Evolutionary conservation across 306 rosid species (phyloP).

Genomic region (Trifolium fragiferum): DNA sequence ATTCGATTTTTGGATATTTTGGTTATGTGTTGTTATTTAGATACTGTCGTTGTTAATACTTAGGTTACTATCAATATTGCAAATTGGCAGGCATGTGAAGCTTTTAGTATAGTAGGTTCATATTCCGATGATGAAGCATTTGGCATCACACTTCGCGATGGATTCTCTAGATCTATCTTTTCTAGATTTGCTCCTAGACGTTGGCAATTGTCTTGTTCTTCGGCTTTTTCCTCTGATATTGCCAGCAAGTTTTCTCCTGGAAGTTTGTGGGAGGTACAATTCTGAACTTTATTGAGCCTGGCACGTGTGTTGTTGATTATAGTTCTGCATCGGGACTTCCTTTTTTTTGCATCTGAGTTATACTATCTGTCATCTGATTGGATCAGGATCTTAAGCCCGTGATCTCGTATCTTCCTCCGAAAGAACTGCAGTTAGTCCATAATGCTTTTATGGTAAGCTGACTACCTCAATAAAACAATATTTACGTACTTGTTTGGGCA

Average conservation of each 20-base stretch:
- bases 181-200: constrained; percentile 56
- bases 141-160: constrained; percentile 53
- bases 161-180: constrained; percentile 55
- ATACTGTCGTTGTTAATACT: constrained; percentile 23
- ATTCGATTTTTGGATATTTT: constrained; percentile 17
- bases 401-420: constrained; percentile 78
- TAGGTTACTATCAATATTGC: constrained; percentile 39
- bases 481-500: constrained; percentile 38
- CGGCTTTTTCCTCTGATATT: constrained; percentile 56
- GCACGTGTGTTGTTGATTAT: constrained; percentile 41
- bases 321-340: constrained; percentile 26
- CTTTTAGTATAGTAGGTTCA: constrained; percentile 59
- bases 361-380: constrained; percentile 41
- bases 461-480: constrained; percentile 39
- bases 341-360: constrained; percentile 42
- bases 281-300: constrained; percentile 41
- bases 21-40: constrained; percentile 24
- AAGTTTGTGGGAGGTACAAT: constrained; percentile 94
- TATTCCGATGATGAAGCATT: constrained; percentile 57
- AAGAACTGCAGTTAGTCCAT: constrained; percentile 81
- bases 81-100: constrained; percentile 64
- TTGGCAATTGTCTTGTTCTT: constrained; percentile 61
- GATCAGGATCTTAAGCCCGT: constrained; percentile 88
- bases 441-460: constrained; percentile 85
- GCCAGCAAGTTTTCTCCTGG: constrained; percentile 69